Evolutionary conservation across 305 asterid species (phyloP).

Genomic region (Fraxinus baroniana): DNA sequence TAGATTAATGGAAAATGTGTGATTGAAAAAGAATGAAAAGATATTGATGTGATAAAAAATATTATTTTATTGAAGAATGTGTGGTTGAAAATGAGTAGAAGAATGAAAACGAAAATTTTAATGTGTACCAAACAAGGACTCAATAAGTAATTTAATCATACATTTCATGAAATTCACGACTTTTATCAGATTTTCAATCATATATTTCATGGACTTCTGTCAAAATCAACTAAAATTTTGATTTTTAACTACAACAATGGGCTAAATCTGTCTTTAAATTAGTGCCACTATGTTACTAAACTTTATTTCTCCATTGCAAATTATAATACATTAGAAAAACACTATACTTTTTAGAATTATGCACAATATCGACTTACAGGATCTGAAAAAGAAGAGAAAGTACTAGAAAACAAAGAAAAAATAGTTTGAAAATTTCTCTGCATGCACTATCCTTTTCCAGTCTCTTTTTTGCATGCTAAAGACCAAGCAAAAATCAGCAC

Average conservation of each 20-base stretch:
- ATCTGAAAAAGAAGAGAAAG: neutral
- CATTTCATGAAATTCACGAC: too few species aligned
- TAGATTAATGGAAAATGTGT: too few species aligned
- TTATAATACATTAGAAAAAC: neutral
- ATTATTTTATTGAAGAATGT: too few species aligned
- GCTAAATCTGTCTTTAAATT: neutral
- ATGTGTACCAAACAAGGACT: too few species aligned
- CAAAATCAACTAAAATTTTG: neutral
- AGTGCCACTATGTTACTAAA: neutral
- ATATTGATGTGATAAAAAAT: too few species aligned
- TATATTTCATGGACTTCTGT: too few species aligned
- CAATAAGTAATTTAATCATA: too few species aligned
- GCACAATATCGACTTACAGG: neutral
- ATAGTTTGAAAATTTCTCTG: neutral
- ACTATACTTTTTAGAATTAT: neutral
- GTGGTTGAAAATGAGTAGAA: too few species aligned
- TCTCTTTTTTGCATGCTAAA: constrained; percentile 8
- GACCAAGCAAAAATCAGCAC: neutral
- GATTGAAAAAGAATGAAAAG: too few species aligned
- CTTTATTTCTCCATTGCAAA: neutral
- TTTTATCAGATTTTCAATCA: too few species aligned
- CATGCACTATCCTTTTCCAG: neutral
- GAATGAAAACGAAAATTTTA: too few species aligned
- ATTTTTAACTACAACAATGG: neutral
- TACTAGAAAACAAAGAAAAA: neutral